Evolutionary conservation across 257 asterid species (phyloP).

Genomic region (Anisodus tanguticus): DNA sequence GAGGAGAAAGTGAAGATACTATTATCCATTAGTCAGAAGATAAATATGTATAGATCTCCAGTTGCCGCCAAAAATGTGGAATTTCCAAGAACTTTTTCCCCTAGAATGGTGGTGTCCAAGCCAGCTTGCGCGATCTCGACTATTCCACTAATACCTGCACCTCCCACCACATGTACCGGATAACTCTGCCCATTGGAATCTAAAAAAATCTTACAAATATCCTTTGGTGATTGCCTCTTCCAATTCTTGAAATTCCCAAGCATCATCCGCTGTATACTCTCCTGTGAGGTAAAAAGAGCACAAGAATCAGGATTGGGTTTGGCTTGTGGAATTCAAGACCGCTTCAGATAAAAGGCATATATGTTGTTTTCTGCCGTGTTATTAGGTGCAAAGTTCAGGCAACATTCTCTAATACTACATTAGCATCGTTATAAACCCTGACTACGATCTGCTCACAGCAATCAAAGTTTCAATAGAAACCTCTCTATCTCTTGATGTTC

Average conservation of each 20-base stretch:
- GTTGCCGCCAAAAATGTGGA: slow-evolving; percentile 16
- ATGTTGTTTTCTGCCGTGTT: background rate
- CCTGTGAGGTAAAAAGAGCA: slow-evolving; percentile 50
- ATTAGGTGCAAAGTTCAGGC: slow-evolving; percentile 20
- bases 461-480: background rate
- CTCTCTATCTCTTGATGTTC: slow-evolving; percentile 6
- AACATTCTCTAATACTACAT: background rate
- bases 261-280: slow-evolving; percentile 81
- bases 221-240: slow-evolving; percentile 78
- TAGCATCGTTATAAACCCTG: background rate
- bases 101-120: background rate
- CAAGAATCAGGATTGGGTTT: background rate
- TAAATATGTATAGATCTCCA: slow-evolving; percentile 15
- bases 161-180: background rate
- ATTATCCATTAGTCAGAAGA: background rate
- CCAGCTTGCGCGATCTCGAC: background rate
- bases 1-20: background rate
- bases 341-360: background rate
- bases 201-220: slow-evolving; percentile 51
- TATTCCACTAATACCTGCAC: background rate
- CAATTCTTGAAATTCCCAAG: slow-evolving; percentile 93
- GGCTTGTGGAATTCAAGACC: background rate
- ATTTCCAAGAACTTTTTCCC: slow-evolving; percentile 12
- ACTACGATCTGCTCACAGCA: background rate
- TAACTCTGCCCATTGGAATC: background rate